phyloP scores from a whole-genome alignment of 2,329 filamentous ascomycete genomes.

The Rutstroemia sydowiana region DNA sequence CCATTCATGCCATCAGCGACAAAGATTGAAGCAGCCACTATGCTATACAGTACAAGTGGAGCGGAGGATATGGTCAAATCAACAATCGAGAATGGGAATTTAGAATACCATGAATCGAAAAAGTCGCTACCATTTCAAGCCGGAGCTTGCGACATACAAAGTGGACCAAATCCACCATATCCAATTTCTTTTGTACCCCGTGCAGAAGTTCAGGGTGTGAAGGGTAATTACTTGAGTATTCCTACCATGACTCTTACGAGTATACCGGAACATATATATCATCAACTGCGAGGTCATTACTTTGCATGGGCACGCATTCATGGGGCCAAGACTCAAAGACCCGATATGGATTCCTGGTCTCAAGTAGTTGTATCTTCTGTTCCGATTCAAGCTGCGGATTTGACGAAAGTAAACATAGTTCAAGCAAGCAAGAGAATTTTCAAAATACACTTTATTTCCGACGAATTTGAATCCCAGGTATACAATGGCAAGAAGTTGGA shows the following conservation, averaged over 20 bases:
- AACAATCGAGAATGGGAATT: constrained; percentile 32
- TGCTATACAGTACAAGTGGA: constrained; percentile 30
- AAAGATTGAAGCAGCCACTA: constrained; percentile 28
- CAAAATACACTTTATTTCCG: constrained; percentile 46
- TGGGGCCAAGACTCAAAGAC: constrained; percentile 18
- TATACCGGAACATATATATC: constrained; percentile 44
- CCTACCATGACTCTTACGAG: constrained; percentile 48
- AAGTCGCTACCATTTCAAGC: constrained; percentile 33
- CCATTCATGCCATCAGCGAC: constrained; percentile 25
- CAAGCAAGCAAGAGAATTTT: constrained; percentile 43
- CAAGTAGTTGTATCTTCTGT: constrained; percentile 51
- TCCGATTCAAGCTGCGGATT: constrained; percentile 37
- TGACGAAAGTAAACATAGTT: constrained; percentile 23
- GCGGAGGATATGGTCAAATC: constrained; percentile 14
- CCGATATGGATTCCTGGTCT: constrained; percentile 41
- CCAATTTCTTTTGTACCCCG: constrained; percentile 45
- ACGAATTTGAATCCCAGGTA: constrained; percentile 35
- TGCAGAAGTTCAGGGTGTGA: constrained; percentile 34
- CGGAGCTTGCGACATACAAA: constrained; percentile 32
- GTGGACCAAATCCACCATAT: constrained; percentile 46
- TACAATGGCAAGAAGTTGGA: constrained; percentile 42
- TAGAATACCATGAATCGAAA: constrained; percentile 31
- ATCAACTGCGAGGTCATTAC: constrained; percentile 53
- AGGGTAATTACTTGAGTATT: constrained; percentile 34
- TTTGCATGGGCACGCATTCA: constrained; percentile 50